These are phyloP conservation scores for Paxillus involutus DNA, from an alignment of 768 basidiomycete species.

Conservation along the genomic window DNA sequence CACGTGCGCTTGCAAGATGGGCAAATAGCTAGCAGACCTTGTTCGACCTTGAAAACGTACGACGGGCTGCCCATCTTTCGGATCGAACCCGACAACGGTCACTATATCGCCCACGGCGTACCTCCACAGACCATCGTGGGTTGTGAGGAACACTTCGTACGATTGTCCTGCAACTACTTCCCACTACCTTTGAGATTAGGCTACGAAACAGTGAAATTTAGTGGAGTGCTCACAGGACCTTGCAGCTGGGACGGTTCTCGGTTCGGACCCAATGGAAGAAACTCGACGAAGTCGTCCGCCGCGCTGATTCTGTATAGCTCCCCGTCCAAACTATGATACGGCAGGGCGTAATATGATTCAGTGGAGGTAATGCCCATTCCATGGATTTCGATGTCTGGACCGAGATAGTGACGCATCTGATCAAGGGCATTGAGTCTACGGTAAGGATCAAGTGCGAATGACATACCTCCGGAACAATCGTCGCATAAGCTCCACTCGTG, in stretches of 20 bases:
- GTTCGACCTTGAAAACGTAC: constrained; percentile 1
- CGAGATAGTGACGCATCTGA: constrained; percentile 4
- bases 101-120: constrained; percentile 8
- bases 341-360: background rate
- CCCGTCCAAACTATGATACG: background rate
- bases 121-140: background rate
- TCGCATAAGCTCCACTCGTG: constrained; percentile 1
- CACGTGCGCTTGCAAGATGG: background rate
- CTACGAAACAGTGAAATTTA: background rate
- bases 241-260: background rate
- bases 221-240: background rate
- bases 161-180: constrained; percentile 1
- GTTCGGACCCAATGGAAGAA: background rate
- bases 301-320: background rate
- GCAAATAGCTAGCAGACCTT: background rate
- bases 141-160: constrained; percentile 7
- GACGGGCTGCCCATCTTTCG: constrained; percentile 6
- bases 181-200: background rate
- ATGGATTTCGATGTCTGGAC: background rate
- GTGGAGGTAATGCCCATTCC: background rate
- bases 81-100: constrained; percentile 5
- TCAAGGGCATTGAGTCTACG: background rate
- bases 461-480: constrained; percentile 2
- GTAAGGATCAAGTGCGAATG: too few relatives aligned
- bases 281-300: background rate